Percentiles rank a stretch among this genome's conserved stretches.
Conservation (phyloP, 139 green algal species). For the Volvox reticuliferus region DNA sequence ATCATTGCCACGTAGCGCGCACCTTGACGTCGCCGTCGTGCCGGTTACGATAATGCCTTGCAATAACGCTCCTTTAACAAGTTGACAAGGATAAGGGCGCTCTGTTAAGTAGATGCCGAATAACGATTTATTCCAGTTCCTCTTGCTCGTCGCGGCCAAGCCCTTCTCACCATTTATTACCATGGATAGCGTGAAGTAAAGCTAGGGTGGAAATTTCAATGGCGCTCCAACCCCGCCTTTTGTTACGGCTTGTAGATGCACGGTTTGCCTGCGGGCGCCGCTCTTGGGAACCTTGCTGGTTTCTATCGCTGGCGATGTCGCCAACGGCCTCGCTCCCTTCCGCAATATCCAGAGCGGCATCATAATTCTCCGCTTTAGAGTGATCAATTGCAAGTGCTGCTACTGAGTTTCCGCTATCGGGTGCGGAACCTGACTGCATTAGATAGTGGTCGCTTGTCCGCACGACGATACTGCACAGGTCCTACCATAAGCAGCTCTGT, state of each 20-base stretch:
- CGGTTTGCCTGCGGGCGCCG: background rate
- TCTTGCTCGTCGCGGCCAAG: background rate
- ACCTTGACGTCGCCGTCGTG: constrained; percentile 28
- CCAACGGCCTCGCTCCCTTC: background rate
- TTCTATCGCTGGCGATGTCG: constrained; percentile 1
- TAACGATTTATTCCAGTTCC: too few relatives aligned
- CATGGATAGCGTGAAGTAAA: background rate
- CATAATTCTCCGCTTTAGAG: background rate
- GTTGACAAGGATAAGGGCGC: too few relatives aligned
- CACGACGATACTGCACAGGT: background rate
- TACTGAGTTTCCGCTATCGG: background rate
- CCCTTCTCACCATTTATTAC: background rate
- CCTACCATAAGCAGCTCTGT: background rate
- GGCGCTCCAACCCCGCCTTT: background rate
- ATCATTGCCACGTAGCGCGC: background rate
- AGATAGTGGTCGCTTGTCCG: background rate
- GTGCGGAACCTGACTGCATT: background rate
- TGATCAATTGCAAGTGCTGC: background rate
- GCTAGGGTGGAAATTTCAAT: constrained; percentile 7
- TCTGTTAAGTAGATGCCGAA: too few relatives aligned
- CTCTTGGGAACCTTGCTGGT: background rate
- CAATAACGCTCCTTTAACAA: background rate
- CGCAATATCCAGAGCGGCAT: background rate
- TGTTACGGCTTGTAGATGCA: background rate
- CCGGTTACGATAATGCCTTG: constrained; percentile 1